phyloP scores from a whole-genome alignment of 192 early-diverging fungal genomes.

The Polychytrium aggregatum region DNA sequence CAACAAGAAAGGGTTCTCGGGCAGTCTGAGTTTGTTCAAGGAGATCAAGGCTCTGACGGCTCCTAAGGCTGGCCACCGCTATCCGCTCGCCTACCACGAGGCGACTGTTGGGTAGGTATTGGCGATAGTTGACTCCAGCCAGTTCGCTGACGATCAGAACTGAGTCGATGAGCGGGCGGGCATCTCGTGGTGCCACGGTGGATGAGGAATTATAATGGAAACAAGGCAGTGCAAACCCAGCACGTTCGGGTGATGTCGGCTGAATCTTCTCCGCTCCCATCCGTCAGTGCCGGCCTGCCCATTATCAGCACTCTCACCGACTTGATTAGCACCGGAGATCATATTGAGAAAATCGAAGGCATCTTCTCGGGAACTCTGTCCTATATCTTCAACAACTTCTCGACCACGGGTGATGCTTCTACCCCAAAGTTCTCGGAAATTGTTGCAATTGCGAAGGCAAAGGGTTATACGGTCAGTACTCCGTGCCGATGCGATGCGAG shows the following conservation, averaged over 20 bases:
- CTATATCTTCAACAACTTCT: constrained; percentile 99
- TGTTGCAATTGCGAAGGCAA: constrained; percentile 79
- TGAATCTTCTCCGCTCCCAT: too few relatives aligned
- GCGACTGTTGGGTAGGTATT: constrained; percentile 69
- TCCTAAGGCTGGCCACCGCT: constrained; percentile 4
- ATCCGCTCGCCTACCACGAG: constrained; percentile 76
- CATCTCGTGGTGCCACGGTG: too few relatives aligned
- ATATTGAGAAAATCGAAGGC: constrained; percentile 87
- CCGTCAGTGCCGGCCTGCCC: constrained; percentile 89
- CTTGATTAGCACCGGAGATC: constrained; percentile 84
- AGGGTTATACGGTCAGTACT: constrained; percentile 73
- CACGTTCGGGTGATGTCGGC: too few relatives aligned
- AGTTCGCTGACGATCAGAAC: too few relatives aligned
- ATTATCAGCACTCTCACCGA: constrained; percentile 84
- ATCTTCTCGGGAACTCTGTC: constrained; percentile 95
- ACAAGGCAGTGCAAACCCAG: too few relatives aligned
- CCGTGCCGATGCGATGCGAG: too few relatives aligned
- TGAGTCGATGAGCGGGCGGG: too few relatives aligned
- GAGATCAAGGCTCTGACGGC: constrained; percentile 55
- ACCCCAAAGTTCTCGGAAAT: constrained; percentile 72
- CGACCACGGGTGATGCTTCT: constrained; percentile 32
- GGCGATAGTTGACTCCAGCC: too few relatives aligned
- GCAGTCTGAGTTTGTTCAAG: constrained; percentile 55
- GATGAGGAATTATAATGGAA: too few relatives aligned
- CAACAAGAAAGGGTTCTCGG: constrained; percentile 96